Evolutionary conservation across 768 basidiomycete genomes (phyloP), one percentile per base, ranked within the genome.

Genomic region (Paxillus involutus): DNA sequence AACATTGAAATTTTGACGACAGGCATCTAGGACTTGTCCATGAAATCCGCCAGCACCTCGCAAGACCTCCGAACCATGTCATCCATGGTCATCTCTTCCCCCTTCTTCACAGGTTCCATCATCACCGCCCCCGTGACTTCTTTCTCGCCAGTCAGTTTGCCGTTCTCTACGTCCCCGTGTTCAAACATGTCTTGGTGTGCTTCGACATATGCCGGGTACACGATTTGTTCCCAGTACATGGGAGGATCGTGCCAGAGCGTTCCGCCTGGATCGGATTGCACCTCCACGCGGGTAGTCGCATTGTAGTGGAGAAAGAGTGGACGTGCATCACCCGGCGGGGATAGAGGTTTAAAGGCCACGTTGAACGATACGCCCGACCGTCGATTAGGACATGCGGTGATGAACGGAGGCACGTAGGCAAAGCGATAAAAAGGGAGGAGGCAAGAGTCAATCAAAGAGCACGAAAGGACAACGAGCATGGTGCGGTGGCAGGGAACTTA

Each of bases 241-340:
- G 93, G 91, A 21, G 92, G 94, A 69, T 96, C 94, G 45, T 80
- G 79, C 94, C 94, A 97, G n/a, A 91, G 72, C n/a, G 81, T 66
- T 17, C 90, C 91, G 76, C 91, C 91, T 92, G 84, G 77, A 72
- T 88, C 82, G 67, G 80, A 81, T 86, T 88, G 88, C 49, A 81
- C 88, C 21, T 91, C 83, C 78, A 80, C 55, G 53, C 42, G 41
- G 47, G 41, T 54, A 65, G 53, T 47, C 58, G 29, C 12, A 24
- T 17, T 19, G 12, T 48, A 33, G 47, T 51, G 47, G 44, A 41
- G 21, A 19, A 59, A 48, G 16, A 45, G 45, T 47, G 43, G 46
- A 33, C 12, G 24, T 43, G 17, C 12, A 17, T 6, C 8, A 21
- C 21, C 1, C 21, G 21, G 53, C 44, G 52, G 59, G 41, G 50